These are phyloP conservation scores for Colletotrichum godetiae DNA, from an alignment of 2,329 filamentous ascomycete genomes.

Conservation along the genomic window DNA sequence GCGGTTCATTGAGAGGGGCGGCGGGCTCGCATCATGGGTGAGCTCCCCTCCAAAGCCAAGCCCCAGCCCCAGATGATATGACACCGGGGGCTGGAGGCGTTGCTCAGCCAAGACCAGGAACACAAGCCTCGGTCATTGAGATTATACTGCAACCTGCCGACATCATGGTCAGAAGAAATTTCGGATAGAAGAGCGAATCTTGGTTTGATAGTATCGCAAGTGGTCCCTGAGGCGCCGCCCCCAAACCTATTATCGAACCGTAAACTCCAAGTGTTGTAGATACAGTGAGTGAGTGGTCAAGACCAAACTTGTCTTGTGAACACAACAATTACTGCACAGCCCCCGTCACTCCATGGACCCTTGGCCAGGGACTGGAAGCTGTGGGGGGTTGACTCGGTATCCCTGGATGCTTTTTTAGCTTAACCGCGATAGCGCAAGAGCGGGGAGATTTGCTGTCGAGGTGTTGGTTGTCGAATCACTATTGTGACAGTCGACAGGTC, in stretches of 20 bases:
- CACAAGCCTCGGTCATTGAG: not conserved
- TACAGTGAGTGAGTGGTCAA: slow-evolving; percentile 28
- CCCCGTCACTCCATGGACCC: slow-evolving; percentile 13
- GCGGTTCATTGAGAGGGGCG: slow-evolving; percentile 17
- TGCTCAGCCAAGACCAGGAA: slow-evolving; percentile 22
- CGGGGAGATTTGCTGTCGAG: slow-evolving; percentile 11
- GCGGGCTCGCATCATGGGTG: slow-evolving; percentile 1
- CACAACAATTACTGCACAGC: slow-evolving; percentile 26
- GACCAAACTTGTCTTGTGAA: slow-evolving; percentile 4
- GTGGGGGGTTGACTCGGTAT: slow-evolving; percentile 8
- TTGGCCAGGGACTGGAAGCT: slow-evolving; percentile 1
- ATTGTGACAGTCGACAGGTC: slow-evolving; percentile 2
- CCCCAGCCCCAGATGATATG: not conserved
- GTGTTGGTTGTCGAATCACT: not conserved
- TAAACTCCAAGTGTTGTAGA: slow-evolving; percentile 21
- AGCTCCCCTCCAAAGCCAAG: slow-evolving; percentile 4
- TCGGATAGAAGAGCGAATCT: slow-evolving; percentile 10
- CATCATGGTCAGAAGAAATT: not conserved
- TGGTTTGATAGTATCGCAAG: not conserved
- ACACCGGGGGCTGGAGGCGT: not conserved
- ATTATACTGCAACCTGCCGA: not conserved
- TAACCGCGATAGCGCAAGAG: slow-evolving; percentile 23
- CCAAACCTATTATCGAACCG: slow-evolving; percentile 4
- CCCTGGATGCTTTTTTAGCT: slow-evolving; percentile 6
- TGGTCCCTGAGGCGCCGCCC: slow-evolving; percentile 17